Evolutionary conservation across 1,139 yeast genomes (phyloP), one percentile per base, ranked within the genome.

Genomic region (Kodamaea anthophila): DNA sequence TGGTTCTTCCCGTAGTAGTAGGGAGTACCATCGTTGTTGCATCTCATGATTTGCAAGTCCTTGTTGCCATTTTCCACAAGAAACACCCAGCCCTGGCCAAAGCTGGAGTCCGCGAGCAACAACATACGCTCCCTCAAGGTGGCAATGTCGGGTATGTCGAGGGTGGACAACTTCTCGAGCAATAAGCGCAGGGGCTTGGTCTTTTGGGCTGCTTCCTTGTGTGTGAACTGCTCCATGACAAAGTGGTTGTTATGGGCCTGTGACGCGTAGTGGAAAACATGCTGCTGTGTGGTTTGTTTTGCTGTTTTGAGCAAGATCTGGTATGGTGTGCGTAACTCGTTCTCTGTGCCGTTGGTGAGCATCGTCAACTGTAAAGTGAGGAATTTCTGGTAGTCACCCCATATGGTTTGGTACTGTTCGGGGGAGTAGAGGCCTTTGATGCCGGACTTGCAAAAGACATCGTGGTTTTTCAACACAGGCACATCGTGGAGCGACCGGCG

Each of bases 231-330:
- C 52, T 82, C 78, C 51, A 87, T 77, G 46, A 83, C 86, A 36
- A 91, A 68, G 58, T 91, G 98, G 61, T 91, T 91, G 60, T 87
- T 88, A 60, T 84, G 94, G 2, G 88, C 80, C 53, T 84, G 95
- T 4, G 96, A 83, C 9, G 98, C 96, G 49, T 70, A 75, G 59
- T 87, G 93, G 67, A 81, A 88, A 9, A 82, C 62, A 35, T 76
- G 74, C 23, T 88, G 81, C 46, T 74, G 74, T 23, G 78, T 74
- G 19, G 84, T 68, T 43, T 75, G 76, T 46, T 74, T 73, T 6
- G 93, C 84, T 1, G 94, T 77, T 44, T 77, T 72, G 37, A 84
- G 64, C 42, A 86, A 57, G 39, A 87, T 77, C 40, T 84, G 86
- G 53, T 82, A 78, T 3, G 96, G 93, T 13, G 71, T 63, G 51